phyloP scores from a whole-genome alignment of 2,329 filamentous ascomycete genomes.

The Colletotrichum phormii region DNA sequence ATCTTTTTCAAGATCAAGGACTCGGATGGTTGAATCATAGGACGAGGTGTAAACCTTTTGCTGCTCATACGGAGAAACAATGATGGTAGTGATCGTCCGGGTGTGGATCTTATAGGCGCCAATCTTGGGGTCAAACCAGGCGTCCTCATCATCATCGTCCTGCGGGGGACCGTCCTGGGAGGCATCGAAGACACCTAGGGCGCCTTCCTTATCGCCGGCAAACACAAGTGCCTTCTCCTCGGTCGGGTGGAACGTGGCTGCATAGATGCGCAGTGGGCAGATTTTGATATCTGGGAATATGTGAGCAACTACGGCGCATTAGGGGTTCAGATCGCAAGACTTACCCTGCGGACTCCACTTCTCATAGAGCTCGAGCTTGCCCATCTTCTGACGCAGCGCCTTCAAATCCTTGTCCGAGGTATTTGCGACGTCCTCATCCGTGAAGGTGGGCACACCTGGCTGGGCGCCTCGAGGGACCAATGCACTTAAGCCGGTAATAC shows the following conservation, averaged over 20 bases:
- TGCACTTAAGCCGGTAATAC: conserved; percentile 71
- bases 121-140: conserved; percentile 77
- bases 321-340: too few species aligned
- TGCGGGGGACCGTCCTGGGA: conserved; percentile 72
- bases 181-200: conserved; percentile 90
- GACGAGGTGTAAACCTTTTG: conserved; percentile 86
- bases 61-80: conserved; percentile 78
- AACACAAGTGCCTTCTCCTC: conserved; percentile 89
- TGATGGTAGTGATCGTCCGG: conserved; percentile 87
- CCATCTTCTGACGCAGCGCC: conserved; percentile 81
- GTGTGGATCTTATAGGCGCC: conserved; percentile 91
- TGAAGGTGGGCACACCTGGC: conserved; percentile 87
- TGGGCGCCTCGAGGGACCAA: conserved; percentile 76
- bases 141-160: conserved; percentile 75
- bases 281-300: conserved; percentile 81
- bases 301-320: conserved; percentile 19
- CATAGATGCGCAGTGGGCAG: conserved; percentile 87
- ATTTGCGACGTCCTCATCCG: conserved; percentile 82
- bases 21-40: conserved; percentile 92
- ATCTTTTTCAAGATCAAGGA: conserved; percentile 84
- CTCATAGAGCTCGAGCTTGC: conserved; percentile 81
- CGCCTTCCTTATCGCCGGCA: conserved; percentile 93
- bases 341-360: conserved; percentile 83
- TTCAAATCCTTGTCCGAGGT: conserved; percentile 83
- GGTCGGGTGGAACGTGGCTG: conserved; percentile 89